Percentiles rank a stretch among this genome's conserved stretches.
Evolutionary conservation across 2,329 filamentous ascomycete genomes (phyloP).

Genomic region (Talaromyces sp.): DNA sequence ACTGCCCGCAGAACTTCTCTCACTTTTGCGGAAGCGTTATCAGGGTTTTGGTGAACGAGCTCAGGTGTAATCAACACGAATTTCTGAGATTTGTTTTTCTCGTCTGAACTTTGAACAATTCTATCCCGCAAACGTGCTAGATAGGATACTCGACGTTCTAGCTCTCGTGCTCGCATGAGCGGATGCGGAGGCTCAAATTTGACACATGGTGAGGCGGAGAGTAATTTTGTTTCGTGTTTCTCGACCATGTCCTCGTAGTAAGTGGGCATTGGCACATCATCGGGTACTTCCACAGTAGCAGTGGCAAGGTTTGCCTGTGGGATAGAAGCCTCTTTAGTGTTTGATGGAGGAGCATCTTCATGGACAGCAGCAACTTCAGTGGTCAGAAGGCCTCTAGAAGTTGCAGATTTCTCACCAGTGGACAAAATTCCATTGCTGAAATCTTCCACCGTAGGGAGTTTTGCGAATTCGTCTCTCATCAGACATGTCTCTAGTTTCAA

Average conservation of each 20-base stretch:
- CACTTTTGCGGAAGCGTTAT: slow-evolving; percentile 75
- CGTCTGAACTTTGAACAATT: slow-evolving; percentile 46
- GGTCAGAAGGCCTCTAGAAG: slow-evolving; percentile 4
- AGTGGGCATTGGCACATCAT: slow-evolving; percentile 77
- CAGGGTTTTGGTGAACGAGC: slow-evolving; percentile 83
- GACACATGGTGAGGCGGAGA: slow-evolving; percentile 94
- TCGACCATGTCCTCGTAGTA: slow-evolving; percentile 95
- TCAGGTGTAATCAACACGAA: slow-evolving; percentile 92
- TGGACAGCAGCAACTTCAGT: slow-evolving; percentile 10
- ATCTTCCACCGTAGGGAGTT: slow-evolving; percentile 62
- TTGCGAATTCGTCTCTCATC: slow-evolving; percentile 85
- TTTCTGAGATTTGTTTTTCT: slow-evolving; percentile 61
- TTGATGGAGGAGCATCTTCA: slow-evolving; percentile 15
- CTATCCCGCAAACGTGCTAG: slow-evolving; percentile 77
- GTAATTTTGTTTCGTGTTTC: slow-evolving; percentile 84
- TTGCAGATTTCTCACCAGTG: slow-evolving; percentile 11
- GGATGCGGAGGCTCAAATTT: slow-evolving; percentile 92
- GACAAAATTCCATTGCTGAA: slow-evolving; percentile 25
- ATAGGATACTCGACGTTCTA: slow-evolving; percentile 78
- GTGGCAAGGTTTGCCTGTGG: slow-evolving; percentile 20
- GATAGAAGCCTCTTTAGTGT: slow-evolving; percentile 17
- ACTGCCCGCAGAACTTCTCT: slow-evolving; percentile 92
- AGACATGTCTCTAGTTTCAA: slow-evolving; percentile 91
- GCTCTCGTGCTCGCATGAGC: slow-evolving; percentile 83
- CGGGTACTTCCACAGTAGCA: slow-evolving; percentile 52